Evolutionary conservation across 2,329 filamentous ascomycete genomes (phyloP).

Genomic region (Fusarium chaquense): DNA sequence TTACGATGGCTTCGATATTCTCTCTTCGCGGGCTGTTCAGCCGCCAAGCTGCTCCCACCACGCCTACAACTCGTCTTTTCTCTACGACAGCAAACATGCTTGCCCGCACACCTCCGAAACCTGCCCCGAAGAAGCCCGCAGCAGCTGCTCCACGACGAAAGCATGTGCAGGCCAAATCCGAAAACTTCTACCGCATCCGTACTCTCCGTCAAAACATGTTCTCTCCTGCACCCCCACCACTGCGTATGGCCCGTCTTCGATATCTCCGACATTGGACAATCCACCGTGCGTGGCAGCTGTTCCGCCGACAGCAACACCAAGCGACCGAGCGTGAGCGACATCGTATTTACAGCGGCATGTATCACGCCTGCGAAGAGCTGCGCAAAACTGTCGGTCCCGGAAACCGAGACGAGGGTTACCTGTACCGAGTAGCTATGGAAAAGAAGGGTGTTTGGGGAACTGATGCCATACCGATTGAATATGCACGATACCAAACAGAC

Average conservation of each 20-base stretch:
- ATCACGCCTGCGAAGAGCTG: slow-evolving; percentile 86
- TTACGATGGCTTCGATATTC: slow-evolving; percentile 48
- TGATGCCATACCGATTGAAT: slow-evolving; percentile 88
- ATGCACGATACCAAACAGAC: slow-evolving; percentile 86
- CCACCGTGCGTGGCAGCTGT: slow-evolving; percentile 92
- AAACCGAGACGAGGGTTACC: slow-evolving; percentile 71
- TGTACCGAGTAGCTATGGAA: slow-evolving; percentile 90
- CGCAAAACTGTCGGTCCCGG: slow-evolving; percentile 69
- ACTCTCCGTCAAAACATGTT: slow-evolving; percentile 63
- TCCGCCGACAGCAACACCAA: slow-evolving; percentile 75
- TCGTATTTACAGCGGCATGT: slow-evolving; percentile 85
- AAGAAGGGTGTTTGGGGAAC: slow-evolving; percentile 85
- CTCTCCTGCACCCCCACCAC: slow-evolving; percentile 70
- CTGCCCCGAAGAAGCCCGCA: slow-evolving; percentile 40
- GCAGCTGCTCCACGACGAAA: slow-evolving; percentile 44
- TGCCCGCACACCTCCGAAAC: slow-evolving; percentile 49
- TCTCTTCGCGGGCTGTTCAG: slow-evolving; percentile 51
- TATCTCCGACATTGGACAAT: slow-evolving; percentile 98
- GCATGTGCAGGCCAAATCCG: slow-evolving; percentile 50
- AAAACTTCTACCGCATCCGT: slow-evolving; percentile 58
- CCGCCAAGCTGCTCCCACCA: slow-evolving; percentile 32
- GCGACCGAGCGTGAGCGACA: slow-evolving; percentile 77
- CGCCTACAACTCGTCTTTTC: slow-evolving; percentile 46
- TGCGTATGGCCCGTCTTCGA: slow-evolving; percentile 89
- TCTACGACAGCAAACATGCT: slow-evolving; percentile 50